Base-by-base conservation (phyloP, 2,329 filamentous ascomycete genomes). In the Talaromyces sp. region DNA sequence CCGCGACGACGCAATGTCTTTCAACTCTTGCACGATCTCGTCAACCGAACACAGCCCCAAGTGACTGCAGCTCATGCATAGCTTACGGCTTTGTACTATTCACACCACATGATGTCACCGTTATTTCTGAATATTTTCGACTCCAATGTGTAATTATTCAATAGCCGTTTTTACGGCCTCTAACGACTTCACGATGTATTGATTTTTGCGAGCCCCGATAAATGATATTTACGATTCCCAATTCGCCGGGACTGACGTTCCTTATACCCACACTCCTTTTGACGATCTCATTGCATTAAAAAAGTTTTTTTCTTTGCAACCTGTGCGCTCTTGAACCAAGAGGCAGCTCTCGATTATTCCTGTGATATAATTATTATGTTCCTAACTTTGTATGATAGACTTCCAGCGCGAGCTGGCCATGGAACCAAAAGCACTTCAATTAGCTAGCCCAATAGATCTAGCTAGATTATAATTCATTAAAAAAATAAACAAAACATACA, bases 1-100 rank as follows among this genome's bases (percentile, higher is more conserved):
- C 66, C 74, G 54, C 76, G 70, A 64, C 78, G 78, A 64, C 75
- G 77, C 59, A 75, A 71, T 51, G 74, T 81, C 63, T 70, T 80
- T 69, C 75, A 72, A 59, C 76, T 79, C 64, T 70, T 80, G 58
- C 74, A 76, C 55, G 77, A 77, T 43, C 68, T 79, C 19, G 74
- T 79, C 56, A 69, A 67, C 24, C 67, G 72, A 51, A 19, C 59
- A 50, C 49, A 51, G 50, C 59, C 59, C 27, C 38, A 56, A 32
- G 19, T 61, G 32, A 19, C 59, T n/a, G 51, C 59, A 13, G 50
- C 56, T 19, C 50, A 53, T n/a, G 59, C 59, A 14, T 58, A 61
- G 35, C 17, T 52, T 52, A 8, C 49, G 24, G 27, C 49, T 52
- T 27, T 52, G 26, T 29, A 51, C 24, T 26, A 51, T 29, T 29